Conservation (phyloP, 805 yeast species). For the Barnettozyma salicaria region DNA sequence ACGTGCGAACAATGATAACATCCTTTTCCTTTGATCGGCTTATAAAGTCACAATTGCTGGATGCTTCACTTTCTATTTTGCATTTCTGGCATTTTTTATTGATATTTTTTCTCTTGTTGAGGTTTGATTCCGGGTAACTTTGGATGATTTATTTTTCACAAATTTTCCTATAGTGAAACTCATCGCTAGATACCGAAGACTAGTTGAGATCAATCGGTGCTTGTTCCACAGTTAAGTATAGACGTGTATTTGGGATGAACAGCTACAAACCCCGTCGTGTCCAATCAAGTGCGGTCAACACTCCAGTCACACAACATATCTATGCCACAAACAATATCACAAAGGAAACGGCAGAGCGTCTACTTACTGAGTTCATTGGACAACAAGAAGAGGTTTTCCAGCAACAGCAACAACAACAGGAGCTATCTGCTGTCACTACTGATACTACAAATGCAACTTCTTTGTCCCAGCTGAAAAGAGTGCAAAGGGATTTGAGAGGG, state of each 20-base stretch:
- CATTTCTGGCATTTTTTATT: not conserved
- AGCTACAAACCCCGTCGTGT: slow-evolving; percentile 18
- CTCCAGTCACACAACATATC: slow-evolving; percentile 22
- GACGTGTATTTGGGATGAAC: no score
- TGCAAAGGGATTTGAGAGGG: slow-evolving; percentile 76
- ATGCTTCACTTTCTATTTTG: not conserved
- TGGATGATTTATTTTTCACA: no score
- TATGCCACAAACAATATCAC: slow-evolving; percentile 23
- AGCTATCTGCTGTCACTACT: slow-evolving; percentile 7
- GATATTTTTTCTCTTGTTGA: not conserved
- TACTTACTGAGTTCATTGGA: slow-evolving; percentile 39
- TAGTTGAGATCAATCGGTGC: no score
- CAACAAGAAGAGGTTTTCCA: slow-evolving; percentile 22
- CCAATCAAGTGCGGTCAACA: slow-evolving; percentile 20
- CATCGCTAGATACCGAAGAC: no score
- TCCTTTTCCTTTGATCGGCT: not conserved
- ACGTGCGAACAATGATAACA: slow-evolving; percentile 7
- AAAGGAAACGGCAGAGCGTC: slow-evolving; percentile 40
- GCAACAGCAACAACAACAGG: slow-evolving; percentile 19
- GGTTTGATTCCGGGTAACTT: no score
- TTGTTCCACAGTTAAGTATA: no score
- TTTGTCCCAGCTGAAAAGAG: slow-evolving; percentile 57
- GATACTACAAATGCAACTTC: slow-evolving; percentile 24
- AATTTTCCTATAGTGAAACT: no score
- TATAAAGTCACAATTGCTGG: no score